A percentile compares a stretch with the other conserved stretches of the same genome.
Evolutionary conservation across 495 filamentous ascomycete genomes (phyloP).

Genomic region (Penicillium fimorum): DNA sequence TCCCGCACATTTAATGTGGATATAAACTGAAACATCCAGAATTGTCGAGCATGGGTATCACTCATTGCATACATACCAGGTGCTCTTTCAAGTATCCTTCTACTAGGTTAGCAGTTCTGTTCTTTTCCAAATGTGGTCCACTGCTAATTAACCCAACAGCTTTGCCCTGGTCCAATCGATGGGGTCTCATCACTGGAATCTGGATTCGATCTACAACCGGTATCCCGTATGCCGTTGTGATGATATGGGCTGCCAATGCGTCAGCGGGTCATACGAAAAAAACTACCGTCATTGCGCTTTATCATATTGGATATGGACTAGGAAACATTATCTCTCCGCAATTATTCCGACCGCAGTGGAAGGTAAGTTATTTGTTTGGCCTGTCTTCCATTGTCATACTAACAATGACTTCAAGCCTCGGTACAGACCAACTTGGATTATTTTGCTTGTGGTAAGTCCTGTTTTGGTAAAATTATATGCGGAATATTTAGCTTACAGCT

Average conservation of each 20-base stretch:
- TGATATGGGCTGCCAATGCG: slow-evolving; percentile 37
- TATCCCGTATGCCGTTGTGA: slow-evolving; percentile 41
- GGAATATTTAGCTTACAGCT: neutral
- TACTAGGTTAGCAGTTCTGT: slow-evolving; percentile 20
- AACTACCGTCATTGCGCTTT: slow-evolving; percentile 33
- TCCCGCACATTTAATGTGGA: neutral
- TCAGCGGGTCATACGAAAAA: slow-evolving; percentile 44
- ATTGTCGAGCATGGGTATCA: slow-evolving; percentile 41
- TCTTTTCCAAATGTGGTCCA: neutral
- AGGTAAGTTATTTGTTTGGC: slow-evolving; percentile 13
- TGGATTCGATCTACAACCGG: slow-evolving; percentile 39
- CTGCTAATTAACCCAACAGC: slow-evolving; percentile 1
- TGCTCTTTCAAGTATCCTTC: slow-evolving; percentile 33
- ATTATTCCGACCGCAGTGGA: slow-evolving; percentile 33
- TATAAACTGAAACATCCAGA: slow-evolving; percentile 12
- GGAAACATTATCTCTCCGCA: slow-evolving; percentile 39
- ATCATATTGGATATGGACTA: slow-evolving; percentile 39
- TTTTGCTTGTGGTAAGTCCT: slow-evolving; percentile 36
- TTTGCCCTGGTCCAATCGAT: slow-evolving; percentile 38
- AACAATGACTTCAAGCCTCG: slow-evolving; percentile 22
- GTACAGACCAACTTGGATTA: slow-evolving; percentile 40
- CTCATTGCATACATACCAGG: slow-evolving; percentile 31
- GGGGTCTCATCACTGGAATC: slow-evolving; percentile 39
- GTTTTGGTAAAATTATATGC: neutral
- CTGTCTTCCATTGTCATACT: neutral